Base-by-base conservation (phyloP, 2,329 filamentous ascomycete species). In the Monosporascus sp. region DNA sequence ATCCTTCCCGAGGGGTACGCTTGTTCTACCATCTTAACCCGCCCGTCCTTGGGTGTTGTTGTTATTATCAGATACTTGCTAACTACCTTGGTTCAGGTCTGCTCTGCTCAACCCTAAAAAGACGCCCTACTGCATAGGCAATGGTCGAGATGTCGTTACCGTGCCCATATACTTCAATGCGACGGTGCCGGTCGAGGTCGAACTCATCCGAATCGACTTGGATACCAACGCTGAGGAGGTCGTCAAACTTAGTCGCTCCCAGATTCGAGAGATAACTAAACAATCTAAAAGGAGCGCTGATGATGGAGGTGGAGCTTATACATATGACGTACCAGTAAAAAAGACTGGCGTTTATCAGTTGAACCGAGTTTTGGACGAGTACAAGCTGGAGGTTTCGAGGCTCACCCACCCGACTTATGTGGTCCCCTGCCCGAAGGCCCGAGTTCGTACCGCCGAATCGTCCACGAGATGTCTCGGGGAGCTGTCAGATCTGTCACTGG, bases 131-230 rank as follows among this genome's bases (percentile, higher is more conserved):
- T 99, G 94, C 70, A 73, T 99, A 47, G 86, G 87, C 53, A 75
- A 77, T 44, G 75, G 81, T 22, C 83, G 79, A 54, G 77, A 79
- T 31, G 75, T 80, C 8, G 81, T 85, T 39, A 77, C 81, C 49
- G 75, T 99, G 31, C 94, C 93, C 1, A 89, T 99, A 46, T 88
- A 85, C 65, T 92, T 99, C 74, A 99, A 99, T 70, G 89, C 96
- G 57, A 97, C 93, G 5, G 83, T 88, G 37, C 95, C 94, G 1
- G 86, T 91, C 58, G 81, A 89, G 53, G 90, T 99, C 56, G 92
- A 99, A 68, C 75, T 99, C n/a, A 69, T 92, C 44, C 89, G 93
- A 44, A 83, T 90, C 60, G 93, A 97, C 66, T 79, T 97, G 37
- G 87, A 93, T 6, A 90, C 87, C 2, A 87, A 87, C 58, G 77